These are phyloP conservation scores for Apiospora aurea DNA, from an alignment of 2,329 filamentous ascomycete species.

Conservation along the genomic window DNA sequence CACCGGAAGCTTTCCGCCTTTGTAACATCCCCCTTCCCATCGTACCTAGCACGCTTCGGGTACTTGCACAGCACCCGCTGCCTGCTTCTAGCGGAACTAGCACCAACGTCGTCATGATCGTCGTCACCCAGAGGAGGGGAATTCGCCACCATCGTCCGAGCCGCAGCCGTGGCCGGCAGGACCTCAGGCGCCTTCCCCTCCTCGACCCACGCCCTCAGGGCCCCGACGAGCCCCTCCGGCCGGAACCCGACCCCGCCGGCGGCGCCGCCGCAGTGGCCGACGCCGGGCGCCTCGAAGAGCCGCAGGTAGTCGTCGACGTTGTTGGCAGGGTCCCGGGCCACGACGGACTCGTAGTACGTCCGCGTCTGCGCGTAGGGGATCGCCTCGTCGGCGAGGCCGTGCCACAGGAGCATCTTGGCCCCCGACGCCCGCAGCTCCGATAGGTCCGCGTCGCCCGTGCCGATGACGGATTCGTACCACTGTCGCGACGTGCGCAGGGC, in stretches of 20 bases:
- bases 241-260: neutral
- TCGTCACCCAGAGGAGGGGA: neutral
- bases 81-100: neutral
- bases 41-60: slow-evolving; percentile 8
- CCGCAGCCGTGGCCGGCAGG: neutral
- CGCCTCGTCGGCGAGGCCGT: neutral
- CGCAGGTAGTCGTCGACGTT: slow-evolving; percentile 16
- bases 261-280: slow-evolving; percentile 17
- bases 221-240: neutral
- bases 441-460: slow-evolving; percentile 21
- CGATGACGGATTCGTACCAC: slow-evolving; percentile 16
- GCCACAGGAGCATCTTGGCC: slow-evolving; percentile 9
- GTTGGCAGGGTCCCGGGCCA: neutral
- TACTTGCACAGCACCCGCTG: slow-evolving; percentile 8
- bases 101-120: neutral
- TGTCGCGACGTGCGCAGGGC: slow-evolving; percentile 18
- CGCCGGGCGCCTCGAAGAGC: slow-evolving; percentile 17
- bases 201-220: slow-evolving; percentile 14
- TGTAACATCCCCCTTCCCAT: slow-evolving; percentile 7
- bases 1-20: neutral
- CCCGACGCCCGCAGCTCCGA: neutral
- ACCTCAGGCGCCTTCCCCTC: neutral
- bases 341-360: neutral
- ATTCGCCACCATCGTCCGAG: neutral
- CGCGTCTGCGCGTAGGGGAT: slow-evolving; percentile 13